These are phyloP conservation scores for Colletotrichum shisoi DNA, from an alignment of 2,329 filamentous ascomycete species.

Conservation along the genomic window DNA sequence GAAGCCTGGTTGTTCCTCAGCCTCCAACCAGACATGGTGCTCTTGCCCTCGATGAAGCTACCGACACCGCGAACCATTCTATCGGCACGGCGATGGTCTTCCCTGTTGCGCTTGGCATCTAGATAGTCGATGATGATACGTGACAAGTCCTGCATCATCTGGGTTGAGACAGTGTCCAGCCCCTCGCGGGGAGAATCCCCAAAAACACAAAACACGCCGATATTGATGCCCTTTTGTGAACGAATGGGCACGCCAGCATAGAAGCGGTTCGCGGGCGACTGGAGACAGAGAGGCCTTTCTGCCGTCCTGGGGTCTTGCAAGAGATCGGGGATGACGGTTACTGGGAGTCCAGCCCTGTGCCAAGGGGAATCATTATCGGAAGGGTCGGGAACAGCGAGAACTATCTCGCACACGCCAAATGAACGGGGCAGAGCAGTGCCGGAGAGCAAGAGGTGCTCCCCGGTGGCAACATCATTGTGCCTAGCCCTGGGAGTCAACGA, in stretches of 20 bases:
- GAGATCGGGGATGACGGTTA: constrained; percentile 50
- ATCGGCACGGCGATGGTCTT: constrained; percentile 46
- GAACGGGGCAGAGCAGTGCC: constrained; percentile 45
- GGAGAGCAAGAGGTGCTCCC: constrained; percentile 42
- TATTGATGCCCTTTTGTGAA: constrained; percentile 52
- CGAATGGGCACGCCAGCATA: constrained; percentile 55
- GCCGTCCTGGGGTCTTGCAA: constrained; percentile 45
- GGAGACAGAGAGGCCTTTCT: constrained; percentile 42
- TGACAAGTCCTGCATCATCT: constrained; percentile 44
- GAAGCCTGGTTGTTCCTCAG: constrained; percentile 10
- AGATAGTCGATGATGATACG: constrained; percentile 50
- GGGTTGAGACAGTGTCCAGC: constrained; percentile 44
- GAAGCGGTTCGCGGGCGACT: constrained; percentile 46
- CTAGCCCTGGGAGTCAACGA: constrained; percentile 48
- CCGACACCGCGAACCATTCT: constrained; percentile 51
- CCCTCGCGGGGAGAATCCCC: constrained; percentile 43
- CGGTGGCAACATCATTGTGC: constrained; percentile 3
- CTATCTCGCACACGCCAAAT: constrained; percentile 45
- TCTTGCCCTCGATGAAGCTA: constrained; percentile 49
- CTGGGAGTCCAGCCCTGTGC: constrained; percentile 42
- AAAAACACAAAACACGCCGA: constrained; percentile 53
- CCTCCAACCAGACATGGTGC: constrained; percentile 44
- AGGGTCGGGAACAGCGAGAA: constrained; percentile 35
- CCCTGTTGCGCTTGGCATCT: constrained; percentile 44
- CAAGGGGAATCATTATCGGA: neutral